Evolutionary conservation across 805 yeast species (phyloP).

Genomic region (Saccharomycopsis schoenii): DNA sequence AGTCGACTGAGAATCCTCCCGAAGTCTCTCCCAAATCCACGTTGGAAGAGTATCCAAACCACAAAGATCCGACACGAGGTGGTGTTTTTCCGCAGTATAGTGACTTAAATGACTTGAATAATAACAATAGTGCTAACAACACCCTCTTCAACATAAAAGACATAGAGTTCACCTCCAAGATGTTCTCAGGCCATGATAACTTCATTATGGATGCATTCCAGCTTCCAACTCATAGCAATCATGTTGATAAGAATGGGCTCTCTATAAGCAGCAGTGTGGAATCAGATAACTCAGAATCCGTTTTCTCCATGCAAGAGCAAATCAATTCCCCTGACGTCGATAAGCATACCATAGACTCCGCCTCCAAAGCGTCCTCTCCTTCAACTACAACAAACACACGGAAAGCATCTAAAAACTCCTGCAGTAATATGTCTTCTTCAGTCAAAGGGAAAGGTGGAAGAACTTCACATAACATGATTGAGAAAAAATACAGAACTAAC

Average conservation of each 20-base stretch:
- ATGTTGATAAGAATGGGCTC: neutral
- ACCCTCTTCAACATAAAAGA: neutral
- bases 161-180: neutral
- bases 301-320: neutral
- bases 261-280: neutral
- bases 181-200: neutral
- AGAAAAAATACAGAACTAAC: conserved; percentile 70
- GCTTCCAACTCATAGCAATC: neutral
- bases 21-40: neutral
- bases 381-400: neutral
- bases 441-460: conserved; percentile 42
- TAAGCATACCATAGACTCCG: neutral
- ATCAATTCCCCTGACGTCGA: neutral
- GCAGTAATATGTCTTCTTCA: conserved; percentile 8
- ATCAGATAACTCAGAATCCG: neutral
- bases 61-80: too few relatives aligned
- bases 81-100: neutral
- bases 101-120: neutral
- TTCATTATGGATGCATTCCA: neutral
- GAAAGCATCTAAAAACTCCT: neutral
- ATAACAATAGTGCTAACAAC: neutral
- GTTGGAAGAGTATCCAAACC: neutral
- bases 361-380: neutral
- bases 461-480: conserved; percentile 69
- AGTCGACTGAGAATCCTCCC: too few relatives aligned